phyloP scores from a whole-genome alignment of 306 rosid genomes.

The Gynostemma pentaphyllum region DNA sequence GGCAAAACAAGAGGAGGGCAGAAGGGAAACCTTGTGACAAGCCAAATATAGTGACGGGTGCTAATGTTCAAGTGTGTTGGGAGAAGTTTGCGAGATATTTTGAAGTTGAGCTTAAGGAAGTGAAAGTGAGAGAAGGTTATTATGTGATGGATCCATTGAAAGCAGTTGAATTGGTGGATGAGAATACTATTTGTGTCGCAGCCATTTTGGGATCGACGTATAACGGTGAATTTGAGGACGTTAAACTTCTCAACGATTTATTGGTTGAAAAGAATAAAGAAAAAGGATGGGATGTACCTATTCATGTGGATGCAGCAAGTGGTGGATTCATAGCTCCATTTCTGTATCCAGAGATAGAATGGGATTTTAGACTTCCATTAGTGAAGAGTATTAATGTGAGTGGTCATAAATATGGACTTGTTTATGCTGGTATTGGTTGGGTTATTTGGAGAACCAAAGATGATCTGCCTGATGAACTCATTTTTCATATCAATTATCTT shows the following conservation, averaged over 20 bases:
- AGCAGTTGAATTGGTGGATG: constrained; percentile 73
- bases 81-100: constrained; percentile 67
- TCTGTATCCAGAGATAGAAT: constrained; percentile 60
- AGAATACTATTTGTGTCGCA: constrained; percentile 72
- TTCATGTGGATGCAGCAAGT: constrained; percentile 80
- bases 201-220: constrained; percentile 75
- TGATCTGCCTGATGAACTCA: constrained; percentile 9
- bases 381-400: constrained; percentile 87
- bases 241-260: constrained; percentile 56
- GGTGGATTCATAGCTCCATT: constrained; percentile 84
- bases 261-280: constrained; percentile 40
- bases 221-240: constrained; percentile 77
- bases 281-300: constrained; percentile 71
- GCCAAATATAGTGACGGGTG: constrained; percentile 66
- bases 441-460: constrained; percentile 11
- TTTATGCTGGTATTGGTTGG: constrained; percentile 48
- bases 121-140: constrained; percentile 52
- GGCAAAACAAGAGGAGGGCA: constrained; percentile 59
- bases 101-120: constrained; percentile 67
- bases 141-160: constrained; percentile 71
- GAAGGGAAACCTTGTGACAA: constrained; percentile 20
- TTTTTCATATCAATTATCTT: constrained; percentile 3
- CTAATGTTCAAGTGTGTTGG: constrained; percentile 86
- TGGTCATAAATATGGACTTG: constrained; percentile 76
- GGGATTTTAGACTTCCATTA: constrained; percentile 73